Conservation (phyloP, 2,329 filamentous ascomycete species). For the Colletotrichum horii region DNA sequence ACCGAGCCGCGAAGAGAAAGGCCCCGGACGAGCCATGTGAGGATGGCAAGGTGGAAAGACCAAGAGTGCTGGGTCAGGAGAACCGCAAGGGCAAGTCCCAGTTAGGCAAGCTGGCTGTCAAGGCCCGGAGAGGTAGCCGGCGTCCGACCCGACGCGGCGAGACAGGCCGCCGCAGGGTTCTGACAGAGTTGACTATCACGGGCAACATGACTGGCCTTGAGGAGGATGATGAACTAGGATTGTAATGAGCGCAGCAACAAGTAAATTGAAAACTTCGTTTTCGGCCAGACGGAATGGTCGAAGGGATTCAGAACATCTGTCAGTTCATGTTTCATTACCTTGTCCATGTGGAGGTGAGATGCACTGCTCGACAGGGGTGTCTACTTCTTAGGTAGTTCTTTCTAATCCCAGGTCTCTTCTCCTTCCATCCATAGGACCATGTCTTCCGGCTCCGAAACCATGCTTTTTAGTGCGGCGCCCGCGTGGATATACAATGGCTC, state of each 20-base stretch:
- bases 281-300: background rate
- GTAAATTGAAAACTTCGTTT: background rate
- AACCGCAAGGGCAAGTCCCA: background rate
- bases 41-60: background rate
- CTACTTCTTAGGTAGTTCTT: background rate
- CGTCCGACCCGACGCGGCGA: background rate
- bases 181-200: background rate
- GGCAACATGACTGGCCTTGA: background rate
- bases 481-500: background rate
- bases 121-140: background rate
- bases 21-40: background rate
- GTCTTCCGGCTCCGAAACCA: background rate
- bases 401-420: background rate
- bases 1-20: background rate
- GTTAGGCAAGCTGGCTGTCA: background rate
- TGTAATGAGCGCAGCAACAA: background rate
- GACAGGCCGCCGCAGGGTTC: background rate
- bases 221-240: slow-evolving; percentile 15
- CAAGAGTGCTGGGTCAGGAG: background rate
- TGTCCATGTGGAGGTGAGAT: background rate
- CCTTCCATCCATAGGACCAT: background rate
- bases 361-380: background rate
- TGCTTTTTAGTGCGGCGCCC: background rate
- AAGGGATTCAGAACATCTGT: background rate
- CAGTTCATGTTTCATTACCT: slow-evolving; percentile 8